Evolutionary conservation across 805 yeast genomes (phyloP).

Genomic region (Lipomyces starkeyi): DNA sequence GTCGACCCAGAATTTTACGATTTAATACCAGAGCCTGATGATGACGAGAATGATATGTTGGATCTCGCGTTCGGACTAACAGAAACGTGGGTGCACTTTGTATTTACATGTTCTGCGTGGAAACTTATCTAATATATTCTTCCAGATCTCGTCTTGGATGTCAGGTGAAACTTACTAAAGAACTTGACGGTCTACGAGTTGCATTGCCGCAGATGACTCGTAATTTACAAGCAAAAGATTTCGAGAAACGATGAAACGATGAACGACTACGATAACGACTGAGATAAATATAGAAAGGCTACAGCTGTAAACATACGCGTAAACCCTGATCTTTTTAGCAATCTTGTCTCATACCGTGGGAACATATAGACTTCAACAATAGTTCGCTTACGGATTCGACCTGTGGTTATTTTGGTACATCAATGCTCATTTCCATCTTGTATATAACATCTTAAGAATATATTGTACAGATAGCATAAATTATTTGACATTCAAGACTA

Average conservation of each 20-base stretch:
- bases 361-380: neutral
- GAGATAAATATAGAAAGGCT: neutral
- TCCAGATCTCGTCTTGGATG: constrained; percentile 84
- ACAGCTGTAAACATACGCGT: neutral
- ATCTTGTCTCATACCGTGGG: too few species aligned
- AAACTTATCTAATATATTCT: neutral
- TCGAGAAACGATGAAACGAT: constrained; percentile 48
- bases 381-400: neutral
- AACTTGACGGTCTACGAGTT: constrained; percentile 89
- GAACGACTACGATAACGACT: neutral
- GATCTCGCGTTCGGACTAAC: constrained; percentile 97
- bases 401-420: neutral
- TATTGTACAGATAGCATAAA: neutral
- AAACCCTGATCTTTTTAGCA: neutral
- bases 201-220: constrained; percentile 98
- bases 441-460: neutral
- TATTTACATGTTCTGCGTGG: neutral
- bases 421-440: neutral
- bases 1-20: constrained; percentile 96
- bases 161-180: constrained; percentile 87
- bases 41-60: constrained; percentile 97
- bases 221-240: constrained; percentile 83
- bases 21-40: constrained; percentile 89
- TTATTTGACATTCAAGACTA: neutral
- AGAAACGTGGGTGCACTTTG: constrained; percentile 61